Percentiles rank a stretch among this genome's conserved stretches.
phyloP scores from a whole-genome alignment of 805 yeast genomes.

The Cyberlindnera subsufficiens region DNA sequence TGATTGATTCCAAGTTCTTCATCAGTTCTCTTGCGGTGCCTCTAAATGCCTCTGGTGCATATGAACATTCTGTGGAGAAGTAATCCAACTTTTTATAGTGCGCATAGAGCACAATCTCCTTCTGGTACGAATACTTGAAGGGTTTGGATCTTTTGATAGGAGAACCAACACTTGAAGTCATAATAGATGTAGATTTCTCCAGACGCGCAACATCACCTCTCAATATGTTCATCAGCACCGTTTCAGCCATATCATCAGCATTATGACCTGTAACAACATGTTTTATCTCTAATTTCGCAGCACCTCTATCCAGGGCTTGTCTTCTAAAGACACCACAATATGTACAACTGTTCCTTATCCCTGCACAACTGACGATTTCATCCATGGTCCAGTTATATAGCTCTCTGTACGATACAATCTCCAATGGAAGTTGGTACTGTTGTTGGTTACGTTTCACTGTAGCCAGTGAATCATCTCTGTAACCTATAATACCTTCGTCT shows the following conservation, averaged over 20 bases:
- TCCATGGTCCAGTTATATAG: slow-evolving; percentile 98
- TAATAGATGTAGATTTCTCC: slow-evolving; percentile 79
- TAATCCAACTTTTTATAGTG: slow-evolving; percentile 93
- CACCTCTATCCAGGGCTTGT: slow-evolving; percentile 96
- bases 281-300: slow-evolving; percentile 72
- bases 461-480: slow-evolving; percentile 93
- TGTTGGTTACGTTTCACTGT: slow-evolving; percentile 90
- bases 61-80: slow-evolving; percentile 94
- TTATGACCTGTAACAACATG: slow-evolving; percentile 98
- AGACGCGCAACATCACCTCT: slow-evolving; percentile 95
- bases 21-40: slow-evolving; percentile 94
- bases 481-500: slow-evolving; percentile 97
- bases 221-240: slow-evolving; percentile 88
- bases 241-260: slow-evolving; percentile 99
- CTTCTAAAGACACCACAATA: slow-evolving; percentile 97
- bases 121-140: slow-evolving; percentile 91
- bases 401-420: slow-evolving; percentile 80
- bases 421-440: slow-evolving; percentile 77
- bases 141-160: slow-evolving; percentile 95
- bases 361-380: slow-evolving; percentile 91
- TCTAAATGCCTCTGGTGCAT: slow-evolving; percentile 97
- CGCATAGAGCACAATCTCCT: slow-evolving; percentile 95
- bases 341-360: slow-evolving; percentile 90
- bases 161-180: slow-evolving; percentile 78
- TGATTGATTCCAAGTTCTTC: slow-evolving; percentile 81